Evolutionary conservation across 164 flowering plant genomes (phyloP), one percentile per base, ranked within the genome.

Genomic region (Saururus chinensis): DNA sequence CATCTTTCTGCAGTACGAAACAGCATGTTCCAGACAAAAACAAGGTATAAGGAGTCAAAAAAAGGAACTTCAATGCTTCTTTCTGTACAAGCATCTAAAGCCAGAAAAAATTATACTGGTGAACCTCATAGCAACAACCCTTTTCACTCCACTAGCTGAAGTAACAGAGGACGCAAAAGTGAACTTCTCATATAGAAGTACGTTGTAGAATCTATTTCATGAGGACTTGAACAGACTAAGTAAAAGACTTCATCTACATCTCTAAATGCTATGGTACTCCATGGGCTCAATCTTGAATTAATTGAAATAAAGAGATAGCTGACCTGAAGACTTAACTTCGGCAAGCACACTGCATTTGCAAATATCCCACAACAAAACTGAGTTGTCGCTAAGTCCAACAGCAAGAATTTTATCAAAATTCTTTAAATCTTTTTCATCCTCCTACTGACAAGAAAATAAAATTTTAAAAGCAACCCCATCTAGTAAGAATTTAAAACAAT

Each of bases 301-400:
- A 53, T 35, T 35, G 22, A 10, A 3, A 12, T 7, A 58, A 35
- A 10, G 16, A 24, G 35, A 24, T 17, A 20, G 69, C 82, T 66
- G 64, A 90, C 99, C 99, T 69, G 97, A 80, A 71, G 76, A 80
- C 53, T 60, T 78, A 57, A 87, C 87, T 71, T 84, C 73, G 74
- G 81, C 70, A 72, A 77, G 53, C 53, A 82, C 19, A 62, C 61
- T 56, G 17, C 76, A 70, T 13, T 48, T 73, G 22, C 67, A 68
- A 21, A 78, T 65, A 74, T 91, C 83, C 97, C 99, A 91, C 4
- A 91, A 42, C 56, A 63, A 65, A 7, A 91, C 74, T 41, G 97
- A 83, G 66, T 95, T 91, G 69, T 91, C 81, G 63, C 91, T 82
- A 21, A 95, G 86, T 37, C 99, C 99, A n/a, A 95, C 62, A 12